Conservation (phyloP, 495 filamentous ascomycete species). For the Aspergillus homomorphus region DNA sequence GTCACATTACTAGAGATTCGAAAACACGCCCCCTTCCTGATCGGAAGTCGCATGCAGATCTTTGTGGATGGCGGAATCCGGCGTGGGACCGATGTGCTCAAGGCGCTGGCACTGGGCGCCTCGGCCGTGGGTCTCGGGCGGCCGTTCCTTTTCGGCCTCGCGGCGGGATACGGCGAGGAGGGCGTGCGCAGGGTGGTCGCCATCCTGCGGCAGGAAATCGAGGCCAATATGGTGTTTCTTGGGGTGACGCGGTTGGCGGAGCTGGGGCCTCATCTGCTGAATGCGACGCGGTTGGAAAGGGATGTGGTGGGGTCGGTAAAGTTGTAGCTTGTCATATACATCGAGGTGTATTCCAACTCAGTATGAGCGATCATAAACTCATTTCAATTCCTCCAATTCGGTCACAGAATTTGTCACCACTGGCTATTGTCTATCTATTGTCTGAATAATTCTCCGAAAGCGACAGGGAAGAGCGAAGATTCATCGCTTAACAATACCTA, state of each 20-base stretch:
- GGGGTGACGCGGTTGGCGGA: slow-evolving; percentile 29
- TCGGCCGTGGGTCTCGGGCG: slow-evolving; percentile 82
- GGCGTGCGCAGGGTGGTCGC: slow-evolving; percentile 32
- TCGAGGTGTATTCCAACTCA: neutral
- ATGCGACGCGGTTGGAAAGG: slow-evolving; percentile 35
- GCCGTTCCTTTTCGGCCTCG: slow-evolving; percentile 83
- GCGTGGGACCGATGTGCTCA: slow-evolving; percentile 82
- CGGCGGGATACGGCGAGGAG: slow-evolving; percentile 46
- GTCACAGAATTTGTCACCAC: too few relatives aligned
- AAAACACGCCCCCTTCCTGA: slow-evolving; percentile 55
- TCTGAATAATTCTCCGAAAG: too few relatives aligned
- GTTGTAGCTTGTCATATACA: slow-evolving; percentile 20
- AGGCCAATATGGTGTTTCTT: slow-evolving; percentile 39
- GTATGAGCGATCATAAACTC: too few relatives aligned
- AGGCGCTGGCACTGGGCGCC: slow-evolving; percentile 81
- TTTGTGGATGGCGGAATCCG: slow-evolving; percentile 83
- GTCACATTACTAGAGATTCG: slow-evolving; percentile 67
- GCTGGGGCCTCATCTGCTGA: slow-evolving; percentile 33
- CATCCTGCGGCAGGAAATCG: slow-evolving; percentile 38
- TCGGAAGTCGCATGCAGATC: slow-evolving; percentile 68
- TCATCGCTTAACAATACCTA: too few relatives aligned
- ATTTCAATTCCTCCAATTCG: too few relatives aligned
- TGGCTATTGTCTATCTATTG: too few relatives aligned
- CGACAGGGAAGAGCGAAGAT: too few relatives aligned
- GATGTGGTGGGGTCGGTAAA: slow-evolving; percentile 36